Base-by-base conservation (phyloP, 441 rosid genomes). In the Erodium moschatum region DNA sequence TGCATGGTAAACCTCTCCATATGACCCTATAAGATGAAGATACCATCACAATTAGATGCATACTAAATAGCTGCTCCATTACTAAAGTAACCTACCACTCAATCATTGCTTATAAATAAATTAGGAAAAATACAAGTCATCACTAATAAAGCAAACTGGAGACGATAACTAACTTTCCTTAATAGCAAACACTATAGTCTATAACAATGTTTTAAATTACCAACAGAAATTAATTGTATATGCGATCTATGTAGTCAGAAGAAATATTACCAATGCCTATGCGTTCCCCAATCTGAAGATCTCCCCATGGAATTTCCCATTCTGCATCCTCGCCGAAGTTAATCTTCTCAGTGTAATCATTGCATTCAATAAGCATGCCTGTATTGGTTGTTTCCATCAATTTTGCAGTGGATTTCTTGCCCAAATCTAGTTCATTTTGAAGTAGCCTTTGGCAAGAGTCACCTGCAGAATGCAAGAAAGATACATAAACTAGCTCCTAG, bases 261-360 rank as follows among this genome's bases (percentile, higher is more conserved):
- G 6, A 75, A 70, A 54, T 66, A 84, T 86, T 87, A 93, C 97
- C 98, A 64, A 93, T 93, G 74, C 98, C 98, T 75, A 93, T 90
- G 12, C 98, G 96, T 79, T 90, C 97, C 68, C 96, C 98, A 79
- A 93, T 85, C 80, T 86, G 89, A 75, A 90, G 94, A 86, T 90
- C 96, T 79, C 87, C 95, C 98, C 98, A 93, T 56, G 81, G 84
- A 75, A 93, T 89, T 87, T 90, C 97, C 93, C 96, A 89, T 75
- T 86, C 89, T 24, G 88, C 89, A 71, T 85, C 96, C 80, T 89
- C 96, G 24, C 95, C 89, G 6, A 86, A 86, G 76, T 87, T 82
- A 66, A 85, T 74, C 74, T 81, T 81, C 77, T 85, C 91, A 74
- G 61, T 77, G 66, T 74, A 76, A 76, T 80, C 83, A 76, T 76